Evolutionary conservation across 176 grass and related monocot genomes (phyloP).

Genomic region (Triticum monococcum): DNA sequence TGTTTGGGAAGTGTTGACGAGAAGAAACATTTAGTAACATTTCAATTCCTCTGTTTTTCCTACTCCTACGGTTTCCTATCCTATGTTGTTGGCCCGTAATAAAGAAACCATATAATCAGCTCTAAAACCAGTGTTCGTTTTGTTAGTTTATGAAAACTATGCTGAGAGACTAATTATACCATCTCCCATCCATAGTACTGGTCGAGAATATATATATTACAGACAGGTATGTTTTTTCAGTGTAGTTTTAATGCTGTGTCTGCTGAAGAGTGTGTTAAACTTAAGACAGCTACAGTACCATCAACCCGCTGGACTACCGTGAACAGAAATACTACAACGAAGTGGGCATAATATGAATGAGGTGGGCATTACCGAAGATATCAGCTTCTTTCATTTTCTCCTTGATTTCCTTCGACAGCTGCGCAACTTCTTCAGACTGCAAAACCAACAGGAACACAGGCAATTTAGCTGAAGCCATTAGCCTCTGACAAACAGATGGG

Average conservation of each 20-base stretch:
- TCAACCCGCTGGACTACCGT: not conserved
- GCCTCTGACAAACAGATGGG: not conserved
- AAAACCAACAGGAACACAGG: conserved; percentile 2
- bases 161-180: not conserved
- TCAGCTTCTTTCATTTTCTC: conserved; percentile 85
- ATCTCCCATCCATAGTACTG: not conserved
- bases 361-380: conserved; percentile 59
- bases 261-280: not conserved
- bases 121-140: not conserved
- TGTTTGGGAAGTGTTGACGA: conserved; percentile 23
- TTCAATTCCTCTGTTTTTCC: not conserved
- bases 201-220: not conserved
- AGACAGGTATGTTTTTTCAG: not conserved
- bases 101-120: not conserved
- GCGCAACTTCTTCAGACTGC: conserved; percentile 69
- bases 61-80: not conserved
- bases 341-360: not conserved
- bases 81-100: not conserved
- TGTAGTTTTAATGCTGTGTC: conserved; percentile 1
- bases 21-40: conserved; percentile 25
- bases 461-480: conserved; percentile 1
- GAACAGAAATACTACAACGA: not conserved
- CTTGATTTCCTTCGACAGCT: conserved; percentile 90
- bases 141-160: not conserved
- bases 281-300: not conserved